Evolutionary conservation across 192 early-diverging fungal species (phyloP), one percentile per base, ranked within the genome.

Genomic region (Powellomyces hirtus): DNA sequence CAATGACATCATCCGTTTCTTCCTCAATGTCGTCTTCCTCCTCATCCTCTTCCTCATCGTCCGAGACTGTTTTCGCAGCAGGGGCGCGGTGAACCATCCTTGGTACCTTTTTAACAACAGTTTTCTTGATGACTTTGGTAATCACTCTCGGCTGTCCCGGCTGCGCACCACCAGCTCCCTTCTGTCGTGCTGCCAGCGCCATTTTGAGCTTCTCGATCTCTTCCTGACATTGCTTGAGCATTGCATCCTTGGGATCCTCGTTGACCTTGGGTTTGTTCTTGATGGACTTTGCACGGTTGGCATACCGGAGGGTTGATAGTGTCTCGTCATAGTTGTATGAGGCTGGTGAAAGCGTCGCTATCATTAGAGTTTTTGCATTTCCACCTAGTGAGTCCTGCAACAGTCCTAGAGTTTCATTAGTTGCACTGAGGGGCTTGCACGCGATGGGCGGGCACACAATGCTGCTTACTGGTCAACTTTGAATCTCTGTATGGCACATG

Each of bases 231-330:
- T 84, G 77, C 45, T 85, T 66, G 22, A 88, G 75, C 85, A 88
- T 85, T 10, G 86, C 86, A 63, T 88, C 81, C 69, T 86, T 88
- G 1, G 86, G 86, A 69, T 88, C 86, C 70, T 88, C 85, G 57
- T 88, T 88, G 74, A 88, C 77, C 69, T 88, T 87, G 24, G 86
- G 86, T 62, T 87, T 87, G 70, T 88, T 88, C 63, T 87, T 87
- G 72, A 88, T 88, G 38, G 80, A 87, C 75, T 88, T 88, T 6
- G 86, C 81, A 24, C 86, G 74, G 51, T 84, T 87, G 0, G 86
- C 86, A 38, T 88, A 88, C 51, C 86, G 64, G 24, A 88, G 73
- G 16, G 86, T 86, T 1, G 82, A 85, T 18, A 88, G 37, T 5
- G 84, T 85, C 73, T 88, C 86, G 26, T 88, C 86, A 62, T 83